A percentile compares a stretch with the other conserved stretches of the same genome.
Conservation (phyloP, 2,329 filamentous ascomycete genomes). For the Ophidiomyces ophidiicola region DNA sequence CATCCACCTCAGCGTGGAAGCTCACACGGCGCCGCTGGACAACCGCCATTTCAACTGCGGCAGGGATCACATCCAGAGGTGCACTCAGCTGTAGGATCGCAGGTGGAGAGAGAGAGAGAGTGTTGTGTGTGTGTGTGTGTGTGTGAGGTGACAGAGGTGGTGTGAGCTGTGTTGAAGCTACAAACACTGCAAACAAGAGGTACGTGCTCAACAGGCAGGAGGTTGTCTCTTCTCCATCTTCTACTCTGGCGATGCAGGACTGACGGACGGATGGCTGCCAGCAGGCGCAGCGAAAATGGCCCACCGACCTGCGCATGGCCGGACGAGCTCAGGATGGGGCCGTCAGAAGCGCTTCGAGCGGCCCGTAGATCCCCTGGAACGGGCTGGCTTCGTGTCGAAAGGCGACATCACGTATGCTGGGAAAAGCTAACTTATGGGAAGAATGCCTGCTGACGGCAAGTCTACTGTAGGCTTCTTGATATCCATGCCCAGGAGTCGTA, state of each 20-base stretch:
- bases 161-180: neutral
- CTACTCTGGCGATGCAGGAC: neutral
- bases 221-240: neutral
- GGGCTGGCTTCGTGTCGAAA: slow-evolving; percentile 77
- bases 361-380: slow-evolving; percentile 59
- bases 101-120: too few relatives aligned
- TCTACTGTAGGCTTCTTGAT: slow-evolving; percentile 50
- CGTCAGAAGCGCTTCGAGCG: slow-evolving; percentile 57
- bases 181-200: slow-evolving; percentile 24
- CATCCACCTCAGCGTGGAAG: slow-evolving; percentile 2
- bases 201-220: slow-evolving; percentile 2
- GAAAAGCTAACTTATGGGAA: slow-evolving; percentile 2
- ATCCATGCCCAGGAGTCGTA: slow-evolving; percentile 70
- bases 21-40: slow-evolving; percentile 11
- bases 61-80: too few relatives aligned
- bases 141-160: too few relatives aligned
- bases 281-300: slow-evolving; percentile 4
- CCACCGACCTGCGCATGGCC: slow-evolving; percentile 7
- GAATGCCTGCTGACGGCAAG: slow-evolving; percentile 24
- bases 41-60: slow-evolving; percentile 3
- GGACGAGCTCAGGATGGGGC: slow-evolving; percentile 39
- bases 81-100: too few relatives aligned
- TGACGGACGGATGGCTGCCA: neutral
- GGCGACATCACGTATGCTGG: slow-evolving; percentile 63
- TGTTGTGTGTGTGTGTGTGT: too few relatives aligned